Evolutionary conservation across 1,284 basidiomycete species (phyloP).

Genomic region (Cryptococcus sp.): DNA sequence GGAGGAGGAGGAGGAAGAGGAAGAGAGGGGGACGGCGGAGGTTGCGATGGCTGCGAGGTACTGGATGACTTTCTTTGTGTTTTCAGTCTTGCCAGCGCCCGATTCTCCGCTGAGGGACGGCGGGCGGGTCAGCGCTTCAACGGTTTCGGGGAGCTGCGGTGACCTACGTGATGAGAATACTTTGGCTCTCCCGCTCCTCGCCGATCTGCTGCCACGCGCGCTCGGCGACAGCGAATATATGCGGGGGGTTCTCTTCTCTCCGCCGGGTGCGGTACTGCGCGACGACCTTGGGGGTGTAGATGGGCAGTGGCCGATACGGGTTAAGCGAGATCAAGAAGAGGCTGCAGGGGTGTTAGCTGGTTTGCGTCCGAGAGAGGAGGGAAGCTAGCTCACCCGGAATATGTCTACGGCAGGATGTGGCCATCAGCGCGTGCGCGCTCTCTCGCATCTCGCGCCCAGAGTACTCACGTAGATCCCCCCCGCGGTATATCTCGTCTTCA

Average conservation of each 20-base stretch:
- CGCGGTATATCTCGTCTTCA: slow-evolving; percentile 84
- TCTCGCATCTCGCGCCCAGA: not conserved
- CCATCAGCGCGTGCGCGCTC: slow-evolving; percentile 7
- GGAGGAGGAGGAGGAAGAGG: slow-evolving; percentile 34
- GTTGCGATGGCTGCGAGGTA: slow-evolving; percentile 96
- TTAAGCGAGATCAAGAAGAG: slow-evolving; percentile 95
- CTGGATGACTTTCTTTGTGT: slow-evolving; percentile 99
- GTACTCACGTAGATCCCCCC: slow-evolving; percentile 88
- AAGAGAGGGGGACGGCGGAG: slow-evolving; percentile 56
- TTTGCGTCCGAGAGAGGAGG: not conserved
- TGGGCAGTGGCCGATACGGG: slow-evolving; percentile 87
- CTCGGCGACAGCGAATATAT: slow-evolving; percentile 96
- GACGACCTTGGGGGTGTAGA: slow-evolving; percentile 89
- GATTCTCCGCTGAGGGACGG: slow-evolving; percentile 76
- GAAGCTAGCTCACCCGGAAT: slow-evolving; percentile 42
- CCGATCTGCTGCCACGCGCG: slow-evolving; percentile 99
- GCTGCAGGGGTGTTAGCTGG: slow-evolving; percentile 8
- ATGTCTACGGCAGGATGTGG: slow-evolving; percentile 34
- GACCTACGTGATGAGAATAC: slow-evolving; percentile 91
- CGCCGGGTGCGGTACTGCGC: slow-evolving; percentile 90
- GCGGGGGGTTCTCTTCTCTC: slow-evolving; percentile 89
- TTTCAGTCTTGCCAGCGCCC: slow-evolving; percentile 98
- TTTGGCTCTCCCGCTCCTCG: slow-evolving; percentile 94
- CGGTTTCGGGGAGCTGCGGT: not conserved
- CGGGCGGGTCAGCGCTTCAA: not conserved